A percentile compares a stretch with the other conserved stretches of the same genome.
Conservation (phyloP, 345 rosid genomes). For the Acer negundo region DNA sequence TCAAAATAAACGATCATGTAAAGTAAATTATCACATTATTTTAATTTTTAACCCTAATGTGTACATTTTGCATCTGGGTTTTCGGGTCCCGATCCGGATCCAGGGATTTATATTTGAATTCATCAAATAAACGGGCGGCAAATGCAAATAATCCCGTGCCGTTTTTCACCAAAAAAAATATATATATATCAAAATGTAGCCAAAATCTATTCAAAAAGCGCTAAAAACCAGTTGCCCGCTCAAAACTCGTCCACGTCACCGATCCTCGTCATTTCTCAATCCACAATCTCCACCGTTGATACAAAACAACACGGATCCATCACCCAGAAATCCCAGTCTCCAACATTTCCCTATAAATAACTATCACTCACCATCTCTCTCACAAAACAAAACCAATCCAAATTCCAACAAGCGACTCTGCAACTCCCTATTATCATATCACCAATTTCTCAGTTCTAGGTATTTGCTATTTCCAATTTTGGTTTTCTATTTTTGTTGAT, state of each 20-base stretch:
- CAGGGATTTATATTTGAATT: not conserved
- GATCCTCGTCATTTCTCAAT: not conserved
- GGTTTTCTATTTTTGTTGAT: no score
- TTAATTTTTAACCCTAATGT: no score
- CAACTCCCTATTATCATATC: no score
- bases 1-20: no score
- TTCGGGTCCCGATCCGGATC: not conserved
- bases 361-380: no score
- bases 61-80: not conserved
- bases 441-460: no score
- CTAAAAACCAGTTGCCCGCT: not conserved
- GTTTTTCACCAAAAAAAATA: not conserved
- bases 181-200: not conserved
- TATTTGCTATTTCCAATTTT: no score
- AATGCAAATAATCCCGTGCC: not conserved
- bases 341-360: not conserved
- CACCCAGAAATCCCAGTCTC: not conserved
- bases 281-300: not conserved
- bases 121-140: not conserved
- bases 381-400: not conserved
- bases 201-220: not conserved
- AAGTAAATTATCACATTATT: no score
- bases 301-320: not conserved
- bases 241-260: not conserved
- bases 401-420: no score